Evolutionary conservation across 2,329 filamentous ascomycete genomes (phyloP).

Genomic region (Penicillium corylophilum): DNA sequence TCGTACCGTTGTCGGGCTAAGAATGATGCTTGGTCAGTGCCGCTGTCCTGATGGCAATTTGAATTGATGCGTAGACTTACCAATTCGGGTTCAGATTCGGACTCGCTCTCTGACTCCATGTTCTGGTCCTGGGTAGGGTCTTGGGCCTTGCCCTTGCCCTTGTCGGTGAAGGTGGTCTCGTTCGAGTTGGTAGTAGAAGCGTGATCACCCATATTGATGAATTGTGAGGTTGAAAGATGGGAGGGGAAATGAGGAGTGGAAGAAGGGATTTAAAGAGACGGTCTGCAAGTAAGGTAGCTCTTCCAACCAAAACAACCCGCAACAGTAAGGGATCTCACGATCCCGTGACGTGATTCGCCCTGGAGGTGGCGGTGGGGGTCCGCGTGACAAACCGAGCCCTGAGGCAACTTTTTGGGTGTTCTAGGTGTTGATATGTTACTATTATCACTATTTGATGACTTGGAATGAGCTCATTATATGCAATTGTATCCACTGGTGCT

Average conservation of each 20-base stretch:
- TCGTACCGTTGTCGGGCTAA: slow-evolving; percentile 23
- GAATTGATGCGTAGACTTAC: slow-evolving; percentile 26
- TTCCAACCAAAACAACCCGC: slow-evolving; percentile 25
- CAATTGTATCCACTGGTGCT: background rate
- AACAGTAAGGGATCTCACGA: slow-evolving; percentile 21
- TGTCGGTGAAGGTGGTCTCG: slow-evolving; percentile 54
- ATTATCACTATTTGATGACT: background rate
- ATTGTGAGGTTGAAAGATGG: slow-evolving; percentile 3
- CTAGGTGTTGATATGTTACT: background rate
- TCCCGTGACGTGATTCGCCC: slow-evolving; percentile 20
- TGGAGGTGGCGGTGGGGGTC: slow-evolving; percentile 4
- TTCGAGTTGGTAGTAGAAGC: slow-evolving; percentile 41
- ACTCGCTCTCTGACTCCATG: slow-evolving; percentile 69
- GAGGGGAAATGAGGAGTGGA: background rate
- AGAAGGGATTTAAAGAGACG: slow-evolving; percentile 21
- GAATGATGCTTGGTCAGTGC: background rate
- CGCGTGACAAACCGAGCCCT: slow-evolving; percentile 20
- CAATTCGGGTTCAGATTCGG: slow-evolving; percentile 56
- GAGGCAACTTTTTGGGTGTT: slow-evolving; percentile 2
- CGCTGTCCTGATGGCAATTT: background rate
- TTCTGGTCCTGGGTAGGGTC: slow-evolving; percentile 57
- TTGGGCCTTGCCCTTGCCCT: slow-evolving; percentile 82
- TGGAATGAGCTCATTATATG: background rate
- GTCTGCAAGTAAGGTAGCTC: slow-evolving; percentile 25
- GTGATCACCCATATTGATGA: slow-evolving; percentile 38